Percentiles rank a stretch among this genome's conserved stretches.
Conservation (phyloP, 148 eudicot genomes). For the Cornus controversa region DNA sequence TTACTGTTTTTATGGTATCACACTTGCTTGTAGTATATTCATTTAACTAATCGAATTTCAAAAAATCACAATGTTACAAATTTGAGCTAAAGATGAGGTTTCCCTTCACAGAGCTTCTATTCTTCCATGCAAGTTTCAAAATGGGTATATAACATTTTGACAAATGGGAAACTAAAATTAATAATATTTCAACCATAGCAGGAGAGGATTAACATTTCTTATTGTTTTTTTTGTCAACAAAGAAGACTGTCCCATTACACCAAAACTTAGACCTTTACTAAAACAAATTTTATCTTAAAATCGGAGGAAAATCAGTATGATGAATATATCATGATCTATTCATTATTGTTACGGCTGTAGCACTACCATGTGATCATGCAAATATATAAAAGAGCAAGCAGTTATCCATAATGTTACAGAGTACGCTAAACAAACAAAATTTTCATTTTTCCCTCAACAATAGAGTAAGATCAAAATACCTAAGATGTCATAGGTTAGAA, state of each 20-base stretch:
- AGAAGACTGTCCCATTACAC: neutral
- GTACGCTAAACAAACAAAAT: neutral
- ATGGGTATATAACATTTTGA: neutral
- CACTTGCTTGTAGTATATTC: neutral
- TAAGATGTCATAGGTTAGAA: slow-evolving; percentile 4
- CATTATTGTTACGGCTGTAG: neutral
- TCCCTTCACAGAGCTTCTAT: neutral
- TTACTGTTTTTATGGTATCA: neutral
- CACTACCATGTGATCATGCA: neutral
- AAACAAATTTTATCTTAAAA: neutral
- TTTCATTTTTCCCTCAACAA: neutral
- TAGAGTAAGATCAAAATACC: neutral
- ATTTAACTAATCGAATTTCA: neutral
- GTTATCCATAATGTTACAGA: neutral
- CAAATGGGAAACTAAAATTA: neutral
- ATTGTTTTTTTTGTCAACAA: too few species aligned
- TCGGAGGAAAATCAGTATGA: neutral
- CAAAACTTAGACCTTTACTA: too few species aligned
- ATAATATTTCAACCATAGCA: neutral
- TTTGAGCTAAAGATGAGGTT: neutral
- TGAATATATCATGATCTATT: neutral
- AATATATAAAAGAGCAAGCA: neutral
- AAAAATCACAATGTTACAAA: neutral
- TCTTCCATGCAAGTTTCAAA: neutral
- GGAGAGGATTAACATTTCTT: neutral